Conservation (phyloP, 2,329 filamentous ascomycete species). For the Aspergillus carbonarius region DNA sequence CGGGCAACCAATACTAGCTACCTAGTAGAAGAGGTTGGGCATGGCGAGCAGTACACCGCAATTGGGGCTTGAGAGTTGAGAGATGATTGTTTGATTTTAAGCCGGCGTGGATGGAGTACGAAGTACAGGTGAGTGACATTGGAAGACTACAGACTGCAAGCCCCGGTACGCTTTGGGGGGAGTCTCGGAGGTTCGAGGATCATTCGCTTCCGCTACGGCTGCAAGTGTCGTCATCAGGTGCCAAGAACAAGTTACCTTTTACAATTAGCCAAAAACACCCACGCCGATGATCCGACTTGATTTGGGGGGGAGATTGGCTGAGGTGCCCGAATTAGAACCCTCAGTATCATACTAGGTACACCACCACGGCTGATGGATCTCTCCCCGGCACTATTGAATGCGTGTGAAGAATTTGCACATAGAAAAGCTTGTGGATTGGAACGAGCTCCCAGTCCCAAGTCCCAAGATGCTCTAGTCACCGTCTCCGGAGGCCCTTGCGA, state of each 20-base stretch:
- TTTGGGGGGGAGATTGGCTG: constrained; percentile 5
- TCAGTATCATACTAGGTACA: not conserved
- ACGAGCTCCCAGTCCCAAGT: not conserved
- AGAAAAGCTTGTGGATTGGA: not conserved
- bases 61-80: too few relatives aligned
- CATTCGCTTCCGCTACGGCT: not conserved
- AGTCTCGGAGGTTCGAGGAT: not conserved
- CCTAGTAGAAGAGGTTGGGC: not conserved
- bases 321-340: not conserved
- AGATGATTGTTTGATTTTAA: too few relatives aligned
- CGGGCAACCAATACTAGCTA: constrained; percentile 1
- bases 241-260: constrained; percentile 4
- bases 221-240: constrained; percentile 6
- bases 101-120: not conserved
- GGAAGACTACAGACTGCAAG: not conserved
- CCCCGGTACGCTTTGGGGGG: not conserved
- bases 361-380: not conserved
- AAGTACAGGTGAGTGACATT: not conserved
- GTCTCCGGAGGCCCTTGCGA: constrained; percentile 1
- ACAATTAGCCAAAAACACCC: not conserved
- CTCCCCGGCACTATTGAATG: not conserved
- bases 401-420: not conserved
- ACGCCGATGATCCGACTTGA: not conserved
- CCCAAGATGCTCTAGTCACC: constrained; percentile 1
- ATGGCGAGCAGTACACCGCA: not conserved